These are phyloP conservation scores for Erodium moschatum DNA, from an alignment of 441 rosid species.

Conservation along the genomic window DNA sequence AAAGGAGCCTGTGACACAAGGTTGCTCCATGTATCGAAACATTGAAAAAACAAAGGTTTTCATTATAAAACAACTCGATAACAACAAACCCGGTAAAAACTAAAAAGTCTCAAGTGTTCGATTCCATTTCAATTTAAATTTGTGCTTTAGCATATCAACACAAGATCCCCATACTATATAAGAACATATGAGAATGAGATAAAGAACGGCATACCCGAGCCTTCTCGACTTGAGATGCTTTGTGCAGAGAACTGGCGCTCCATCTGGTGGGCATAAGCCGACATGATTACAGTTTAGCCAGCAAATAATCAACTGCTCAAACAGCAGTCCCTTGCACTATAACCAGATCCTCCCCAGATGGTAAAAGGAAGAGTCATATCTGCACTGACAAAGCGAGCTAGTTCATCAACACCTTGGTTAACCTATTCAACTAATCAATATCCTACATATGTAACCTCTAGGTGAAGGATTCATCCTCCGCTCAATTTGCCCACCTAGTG, in stretches of 20 bases:
- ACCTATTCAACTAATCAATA: neutral
- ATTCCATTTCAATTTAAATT: neutral
- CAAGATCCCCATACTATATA: neutral
- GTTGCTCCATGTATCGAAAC: too few relatives aligned
- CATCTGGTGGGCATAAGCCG: slow-evolving; percentile 68
- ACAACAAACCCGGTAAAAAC: neutral
- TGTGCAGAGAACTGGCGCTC: slow-evolving; percentile 57
- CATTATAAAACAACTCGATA: neutral
- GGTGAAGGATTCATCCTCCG: too few relatives aligned
- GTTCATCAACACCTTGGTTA: neutral
- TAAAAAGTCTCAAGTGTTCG: too few relatives aligned
- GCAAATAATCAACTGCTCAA: slow-evolving; percentile 18
- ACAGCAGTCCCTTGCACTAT: slow-evolving; percentile 13
- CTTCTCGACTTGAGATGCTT: slow-evolving; percentile 52
- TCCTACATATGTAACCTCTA: neutral
- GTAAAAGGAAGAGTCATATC: slow-evolving; percentile 19
- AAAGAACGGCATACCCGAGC: slow-evolving; percentile 47
- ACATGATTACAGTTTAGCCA: slow-evolving; percentile 35
- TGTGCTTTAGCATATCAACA: neutral
- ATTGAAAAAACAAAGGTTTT: neutral
- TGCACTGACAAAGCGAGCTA: slow-evolving; percentile 11
- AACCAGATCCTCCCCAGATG: slow-evolving; percentile 23
- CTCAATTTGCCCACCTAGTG: too few relatives aligned
- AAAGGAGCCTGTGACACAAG: too few relatives aligned
- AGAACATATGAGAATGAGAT: neutral